phyloP scores from a whole-genome alignment of 2,329 filamentous ascomycete genomes.

The Botrytis elliptica region DNA sequence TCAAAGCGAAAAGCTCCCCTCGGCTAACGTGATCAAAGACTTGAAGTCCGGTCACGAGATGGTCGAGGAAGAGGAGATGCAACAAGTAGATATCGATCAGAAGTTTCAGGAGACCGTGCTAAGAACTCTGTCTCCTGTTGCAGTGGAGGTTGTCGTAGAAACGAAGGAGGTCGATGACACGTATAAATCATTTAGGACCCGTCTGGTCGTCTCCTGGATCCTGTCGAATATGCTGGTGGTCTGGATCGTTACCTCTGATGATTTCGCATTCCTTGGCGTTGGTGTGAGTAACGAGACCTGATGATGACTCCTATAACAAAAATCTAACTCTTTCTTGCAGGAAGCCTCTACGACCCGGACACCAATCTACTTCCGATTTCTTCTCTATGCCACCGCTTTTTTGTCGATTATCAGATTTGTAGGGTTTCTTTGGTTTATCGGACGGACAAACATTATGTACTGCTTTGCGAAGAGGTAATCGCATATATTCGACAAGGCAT shows the following conservation, averaged over 20 bases:
- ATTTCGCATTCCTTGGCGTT: conserved; percentile 80
- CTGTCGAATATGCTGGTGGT: conserved; percentile 88
- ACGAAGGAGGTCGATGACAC: conserved; percentile 92
- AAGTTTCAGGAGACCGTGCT: conserved; percentile 96
- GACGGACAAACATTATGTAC: conserved; percentile 92
- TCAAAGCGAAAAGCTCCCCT: conserved; percentile 88
- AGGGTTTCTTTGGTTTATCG: conserved; percentile 92
- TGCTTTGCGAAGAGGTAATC: conserved; percentile 69
- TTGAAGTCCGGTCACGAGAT: conserved; percentile 85
- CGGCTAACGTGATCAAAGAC: conserved; percentile 62
- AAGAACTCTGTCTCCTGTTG: conserved; percentile 82
- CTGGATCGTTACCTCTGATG: conserved; percentile 85
- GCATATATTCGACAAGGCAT: neutral
- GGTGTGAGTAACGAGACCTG: conserved; percentile 77
- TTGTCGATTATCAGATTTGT: conserved; percentile 85
- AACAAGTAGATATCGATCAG: conserved; percentile 96
- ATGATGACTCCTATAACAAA: conserved; percentile 45
- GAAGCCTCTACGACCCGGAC: neutral
- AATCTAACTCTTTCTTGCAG: conserved; percentile 51
- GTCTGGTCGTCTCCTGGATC: conserved; percentile 90
- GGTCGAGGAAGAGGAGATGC: conserved; percentile 93
- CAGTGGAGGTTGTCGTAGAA: conserved; percentile 72
- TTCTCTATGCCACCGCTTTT: conserved; percentile 84
- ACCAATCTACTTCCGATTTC: conserved; percentile 68
- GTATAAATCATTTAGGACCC: conserved; percentile 99